A percentile compares a stretch with the other conserved stretches of the same genome.
These are phyloP conservation scores for Mucor saturninus DNA, from an alignment of 371 early-diverging fungal genomes.

Conservation along the genomic window DNA sequence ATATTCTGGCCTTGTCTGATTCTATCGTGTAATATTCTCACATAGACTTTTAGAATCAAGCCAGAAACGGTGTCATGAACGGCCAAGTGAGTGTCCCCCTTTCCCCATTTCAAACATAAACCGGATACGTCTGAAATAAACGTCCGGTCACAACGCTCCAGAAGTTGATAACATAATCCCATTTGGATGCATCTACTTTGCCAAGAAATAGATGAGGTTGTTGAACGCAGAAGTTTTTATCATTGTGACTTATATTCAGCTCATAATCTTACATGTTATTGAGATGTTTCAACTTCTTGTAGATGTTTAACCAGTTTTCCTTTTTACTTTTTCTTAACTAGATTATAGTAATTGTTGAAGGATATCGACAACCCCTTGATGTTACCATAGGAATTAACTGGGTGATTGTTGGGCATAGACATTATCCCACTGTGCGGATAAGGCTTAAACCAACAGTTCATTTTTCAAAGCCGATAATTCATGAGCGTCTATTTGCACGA, in stretches of 20 bases:
- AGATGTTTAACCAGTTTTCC: slow-evolving; percentile 7
- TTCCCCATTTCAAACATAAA: slow-evolving; percentile 10
- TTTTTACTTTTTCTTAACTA: not conserved
- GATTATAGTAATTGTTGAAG: not conserved
- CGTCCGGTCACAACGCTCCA: slow-evolving; percentile 10
- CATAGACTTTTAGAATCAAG: slow-evolving; percentile 8
- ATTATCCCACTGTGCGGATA: too few species aligned
- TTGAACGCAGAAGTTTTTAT: slow-evolving; percentile 3
- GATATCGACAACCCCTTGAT: not conserved
- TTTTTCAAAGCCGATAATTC: too few species aligned
- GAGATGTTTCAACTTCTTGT: slow-evolving; percentile 6
- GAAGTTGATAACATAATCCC: slow-evolving; percentile 10
- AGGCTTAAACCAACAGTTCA: too few species aligned
- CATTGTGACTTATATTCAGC: not conserved
- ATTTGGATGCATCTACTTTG: slow-evolving; percentile 13
- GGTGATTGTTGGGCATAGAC: not conserved
- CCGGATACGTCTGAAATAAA: slow-evolving; percentile 4
- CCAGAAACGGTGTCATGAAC: slow-evolving; percentile 18
- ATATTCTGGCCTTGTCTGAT: slow-evolving; percentile 12
- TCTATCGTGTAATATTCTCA: slow-evolving; percentile 19
- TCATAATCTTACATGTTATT: slow-evolving; percentile 7
- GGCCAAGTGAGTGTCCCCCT: slow-evolving; percentile 11
- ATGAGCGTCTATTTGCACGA: too few species aligned
- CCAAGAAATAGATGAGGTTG: slow-evolving; percentile 12
- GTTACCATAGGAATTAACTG: slow-evolving; percentile 3